Percentiles rank a stretch among this genome's conserved stretches.
Evolutionary conservation across 345 rosid species (phyloP).

Genomic region (Heritiera fomes): DNA sequence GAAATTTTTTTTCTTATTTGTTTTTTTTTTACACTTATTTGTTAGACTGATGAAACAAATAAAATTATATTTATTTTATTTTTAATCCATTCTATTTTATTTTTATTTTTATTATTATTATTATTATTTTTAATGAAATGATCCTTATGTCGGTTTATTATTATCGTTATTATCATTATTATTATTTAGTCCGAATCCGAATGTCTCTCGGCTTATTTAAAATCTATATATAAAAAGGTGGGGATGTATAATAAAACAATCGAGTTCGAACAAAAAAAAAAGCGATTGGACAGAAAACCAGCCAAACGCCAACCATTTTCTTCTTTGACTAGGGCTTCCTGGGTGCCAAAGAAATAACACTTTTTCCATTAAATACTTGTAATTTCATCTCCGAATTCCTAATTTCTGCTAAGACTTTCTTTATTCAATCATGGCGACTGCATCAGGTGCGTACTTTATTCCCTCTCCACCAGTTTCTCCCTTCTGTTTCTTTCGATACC

Average conservation of each 20-base stretch:
- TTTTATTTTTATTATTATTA: no score
- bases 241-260: no score
- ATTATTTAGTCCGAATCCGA: no score
- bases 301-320: background rate
- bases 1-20: no score
- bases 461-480: background rate
- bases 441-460: conserved; percentile 34
- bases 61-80: no score
- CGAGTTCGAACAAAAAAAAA: no score
- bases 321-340: background rate
- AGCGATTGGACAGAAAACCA: background rate
- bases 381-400: background rate
- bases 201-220: background rate
- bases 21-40: no score
- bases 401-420: background rate
- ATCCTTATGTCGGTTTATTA: no score
- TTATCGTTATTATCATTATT: no score
- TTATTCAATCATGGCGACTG: conserved; percentile 37
- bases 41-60: no score
- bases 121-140: no score
- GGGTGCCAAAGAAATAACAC: background rate
- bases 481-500: background rate
- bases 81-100: no score
- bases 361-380: background rate
- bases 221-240: background rate